These are phyloP conservation scores for Raphanus hybrid DNA, from an alignment of 441 rosid genomes.

Conservation along the genomic window DNA sequence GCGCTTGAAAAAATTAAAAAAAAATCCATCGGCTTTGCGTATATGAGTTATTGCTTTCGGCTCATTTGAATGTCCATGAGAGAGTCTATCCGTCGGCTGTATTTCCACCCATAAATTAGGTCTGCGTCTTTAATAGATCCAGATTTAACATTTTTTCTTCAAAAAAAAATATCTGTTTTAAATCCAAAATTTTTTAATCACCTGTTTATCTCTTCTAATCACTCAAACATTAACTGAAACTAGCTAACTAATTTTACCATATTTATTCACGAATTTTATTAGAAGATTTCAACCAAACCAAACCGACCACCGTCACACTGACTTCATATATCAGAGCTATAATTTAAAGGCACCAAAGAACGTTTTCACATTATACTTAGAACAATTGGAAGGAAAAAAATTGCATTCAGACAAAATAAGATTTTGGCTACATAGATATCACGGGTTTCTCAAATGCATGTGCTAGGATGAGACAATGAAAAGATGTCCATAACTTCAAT, in stretches of 20 bases:
- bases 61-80: too few species aligned
- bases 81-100: too few species aligned
- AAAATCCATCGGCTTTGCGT: too few species aligned
- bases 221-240: background rate
- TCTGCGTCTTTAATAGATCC: too few species aligned
- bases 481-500: background rate
- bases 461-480: conserved; percentile 7
- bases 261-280: background rate
- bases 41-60: too few species aligned
- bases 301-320: conserved; percentile 9
- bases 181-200: background rate
- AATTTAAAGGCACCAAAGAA: conserved; percentile 24
- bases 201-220: background rate
- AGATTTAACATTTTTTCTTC: too few species aligned
- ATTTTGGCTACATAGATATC: conserved; percentile 35
- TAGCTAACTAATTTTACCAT: background rate
- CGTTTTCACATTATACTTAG: background rate
- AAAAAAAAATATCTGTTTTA: background rate
- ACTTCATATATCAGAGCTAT: conserved; percentile 2
- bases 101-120: too few species aligned
- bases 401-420: conserved; percentile 33
- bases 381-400: conserved; percentile 9
- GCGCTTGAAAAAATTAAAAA: too few species aligned
- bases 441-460: conserved; percentile 19
- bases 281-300: background rate